phyloP scores from a whole-genome alignment of 2,329 filamentous ascomycete species.

The Botrytis squamosa region DNA sequence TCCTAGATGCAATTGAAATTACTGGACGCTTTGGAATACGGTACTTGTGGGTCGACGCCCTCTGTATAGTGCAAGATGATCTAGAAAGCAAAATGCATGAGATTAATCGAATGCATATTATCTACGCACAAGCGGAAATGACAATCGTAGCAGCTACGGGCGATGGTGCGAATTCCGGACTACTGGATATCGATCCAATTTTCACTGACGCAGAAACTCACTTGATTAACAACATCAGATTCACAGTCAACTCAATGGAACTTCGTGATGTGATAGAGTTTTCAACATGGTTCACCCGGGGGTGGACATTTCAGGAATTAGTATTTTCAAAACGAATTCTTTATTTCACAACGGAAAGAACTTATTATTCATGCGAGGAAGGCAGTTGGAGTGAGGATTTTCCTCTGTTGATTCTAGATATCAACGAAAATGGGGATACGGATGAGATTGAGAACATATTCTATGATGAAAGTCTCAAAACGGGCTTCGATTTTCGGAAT shows the following conservation, averaged over 20 bases:
- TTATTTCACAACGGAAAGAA: slow-evolving; percentile 26
- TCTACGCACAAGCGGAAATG: slow-evolving; percentile 20
- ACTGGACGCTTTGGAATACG: slow-evolving; percentile 16
- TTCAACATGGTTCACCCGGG: slow-evolving; percentile 21
- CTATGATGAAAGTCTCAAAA: neutral
- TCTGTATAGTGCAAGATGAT: slow-evolving; percentile 28
- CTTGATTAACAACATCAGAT: neutral
- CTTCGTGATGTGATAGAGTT: neutral
- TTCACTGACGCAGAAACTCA: neutral
- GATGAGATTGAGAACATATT: neutral
- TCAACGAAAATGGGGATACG: neutral
- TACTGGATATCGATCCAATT: neutral
- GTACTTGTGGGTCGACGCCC: slow-evolving; percentile 28
- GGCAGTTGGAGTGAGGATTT: slow-evolving; percentile 7
- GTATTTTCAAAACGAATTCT: slow-evolving; percentile 28
- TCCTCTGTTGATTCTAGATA: neutral
- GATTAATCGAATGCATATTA: slow-evolving; percentile 21
- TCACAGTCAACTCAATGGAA: neutral
- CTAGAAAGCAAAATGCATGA: slow-evolving; percentile 19
- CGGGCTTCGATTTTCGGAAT: neutral
- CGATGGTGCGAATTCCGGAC: neutral
- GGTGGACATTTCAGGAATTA: slow-evolving; percentile 34
- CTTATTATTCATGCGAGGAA: slow-evolving; percentile 33
- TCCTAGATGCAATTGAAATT: slow-evolving; percentile 23
- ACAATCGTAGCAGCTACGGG: slow-evolving; percentile 21